Base-by-base conservation (phyloP, 1,139 yeast genomes). In the Torulaspora globosa region DNA sequence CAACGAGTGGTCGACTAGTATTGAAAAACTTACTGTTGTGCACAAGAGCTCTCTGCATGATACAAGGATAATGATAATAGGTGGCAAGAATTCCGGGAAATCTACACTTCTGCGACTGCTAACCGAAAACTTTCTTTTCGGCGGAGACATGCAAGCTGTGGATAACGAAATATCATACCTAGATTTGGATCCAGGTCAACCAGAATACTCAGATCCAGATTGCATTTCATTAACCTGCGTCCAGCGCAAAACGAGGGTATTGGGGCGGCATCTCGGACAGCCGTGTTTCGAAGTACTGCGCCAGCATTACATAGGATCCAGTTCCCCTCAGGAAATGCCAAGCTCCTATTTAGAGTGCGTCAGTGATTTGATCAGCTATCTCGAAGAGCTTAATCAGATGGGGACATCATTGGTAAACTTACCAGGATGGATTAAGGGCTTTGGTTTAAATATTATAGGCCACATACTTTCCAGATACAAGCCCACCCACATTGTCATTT, bases 341-440 rank as follows among this genome's bases (percentile, higher is more conserved):
- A 57, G 64, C 0, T 67, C 74, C 33, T 90, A 86, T 60, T 51
- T 79, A 5, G 48, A 63, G 0, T 68, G 77, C 19, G 68, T 82
- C 1, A 62, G 66, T 24, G 66, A 71, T 8, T 63, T 90, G 16
- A 65, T 77, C 14, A 51, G 58, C 1, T 53, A 56, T 21, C 79
- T 60, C 55, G 65, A 43, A 43, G 51, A 44, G 16, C 52, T 54
- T 35, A 47, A 55, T 9, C 59, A 67, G 36, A 61, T 68, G 37
- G 67, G 73, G 18, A 73, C 76, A 8, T 67, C 89, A 10, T 65
- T 92, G 1, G 73, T 90, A 3, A 90, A 90, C 57, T 80, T 94
- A 0, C 95, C 97, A 0, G 97, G 97, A 0, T 90, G 97, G 97
- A 77, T 89, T 21, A 86, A 85, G 65, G 97, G 97, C 0, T 80